These are phyloP conservation scores for Basipetospora chlamydospora DNA, from an alignment of 2,329 filamentous ascomycete genomes.

Conservation along the genomic window DNA sequence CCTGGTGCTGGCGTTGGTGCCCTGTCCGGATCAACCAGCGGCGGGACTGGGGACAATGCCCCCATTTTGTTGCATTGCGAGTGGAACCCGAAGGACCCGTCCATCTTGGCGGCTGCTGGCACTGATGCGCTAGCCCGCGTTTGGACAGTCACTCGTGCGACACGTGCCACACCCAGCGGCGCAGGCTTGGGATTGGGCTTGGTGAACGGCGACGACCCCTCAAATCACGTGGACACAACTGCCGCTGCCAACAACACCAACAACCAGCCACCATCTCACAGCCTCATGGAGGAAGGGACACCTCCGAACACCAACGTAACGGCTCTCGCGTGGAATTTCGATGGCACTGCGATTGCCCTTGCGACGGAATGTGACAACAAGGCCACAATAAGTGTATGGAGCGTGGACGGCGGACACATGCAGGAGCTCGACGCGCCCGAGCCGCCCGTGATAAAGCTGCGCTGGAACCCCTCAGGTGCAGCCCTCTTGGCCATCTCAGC, in stretches of 20 bases:
- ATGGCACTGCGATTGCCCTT: conserved; percentile 41
- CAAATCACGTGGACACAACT: conserved; percentile 27
- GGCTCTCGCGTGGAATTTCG: conserved; percentile 45
- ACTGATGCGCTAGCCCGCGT: conserved; percentile 57
- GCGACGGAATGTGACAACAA: conserved; percentile 39
- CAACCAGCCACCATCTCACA: conserved; percentile 27
- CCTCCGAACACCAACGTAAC: conserved; percentile 39
- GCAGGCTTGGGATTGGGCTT: too few relatives aligned
- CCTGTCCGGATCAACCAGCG: too few relatives aligned
- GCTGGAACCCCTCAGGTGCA: conserved; percentile 42
- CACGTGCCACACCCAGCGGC: too few relatives aligned
- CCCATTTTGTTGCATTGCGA: conserved; percentile 53
- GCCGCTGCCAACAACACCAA: too few relatives aligned
- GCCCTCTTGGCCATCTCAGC: conserved; percentile 40
- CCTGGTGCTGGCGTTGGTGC: too few relatives aligned
- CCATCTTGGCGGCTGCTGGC: conserved; percentile 51
- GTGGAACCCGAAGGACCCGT: conserved; percentile 52
- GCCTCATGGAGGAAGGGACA: conserved; percentile 37
- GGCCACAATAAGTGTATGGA: conserved; percentile 40
- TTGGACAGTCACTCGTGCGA: conserved; percentile 47
- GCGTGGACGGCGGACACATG: conserved; percentile 33
- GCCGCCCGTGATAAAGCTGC: conserved; percentile 46
- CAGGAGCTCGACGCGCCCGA: conserved; percentile 42
- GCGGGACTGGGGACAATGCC: conserved; percentile 29
- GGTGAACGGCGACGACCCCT: conserved; percentile 5